Evolutionary conservation across 108 stramenopile species (phyloP), one percentile per base, ranked within the genome.

Genomic region (Bacterosira constricta): DNA sequence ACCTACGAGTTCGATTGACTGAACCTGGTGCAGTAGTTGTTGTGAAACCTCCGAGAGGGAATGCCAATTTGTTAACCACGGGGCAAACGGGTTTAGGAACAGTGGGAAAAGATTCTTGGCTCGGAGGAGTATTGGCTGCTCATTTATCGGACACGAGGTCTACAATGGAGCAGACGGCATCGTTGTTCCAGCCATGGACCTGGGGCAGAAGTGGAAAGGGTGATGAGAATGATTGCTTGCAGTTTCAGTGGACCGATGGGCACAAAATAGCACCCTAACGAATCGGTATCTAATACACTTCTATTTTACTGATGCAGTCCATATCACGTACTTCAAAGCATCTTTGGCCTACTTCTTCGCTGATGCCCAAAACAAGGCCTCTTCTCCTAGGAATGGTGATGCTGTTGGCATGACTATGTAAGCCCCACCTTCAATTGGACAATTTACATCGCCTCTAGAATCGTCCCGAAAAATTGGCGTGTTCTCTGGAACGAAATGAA

Each of bases 141-240:
- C 77, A 80, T 58, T 29, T 71, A 26, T 53, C 32, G 10, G 79
- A 80, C 52, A 46, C 21, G 44, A 20, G 79, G 2, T 71, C 79
- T 44, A 60, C 63, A 15, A 20, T 49, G 39, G 69, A 80, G 2
- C 83, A 80, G 54, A 59, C 49, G 11, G 3, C 76, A 17, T 73
- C 82, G 2, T 38, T 80, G 36, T 25, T 83, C 10, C 77, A 65
- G 35, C 83, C 83, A 18, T 83, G 83, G 83, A 80, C 71, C 15
- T 83, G 83, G 83, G 79, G 78, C 17, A 21, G 79, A 35, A 55
- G 31, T 38, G 77, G 73, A 36, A 30, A 37, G 26, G 69, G 74
- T 9, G 69, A 64, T 36, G 69, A 59, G 13, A 10, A 13, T 26
- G 75, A 71, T 39, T 25, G 32, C 21, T 63, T 77, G 13, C 29